Evolutionary conservation across 2,329 filamentous ascomycete genomes (phyloP).

Genomic region (Sarocladiaceae sp.): DNA sequence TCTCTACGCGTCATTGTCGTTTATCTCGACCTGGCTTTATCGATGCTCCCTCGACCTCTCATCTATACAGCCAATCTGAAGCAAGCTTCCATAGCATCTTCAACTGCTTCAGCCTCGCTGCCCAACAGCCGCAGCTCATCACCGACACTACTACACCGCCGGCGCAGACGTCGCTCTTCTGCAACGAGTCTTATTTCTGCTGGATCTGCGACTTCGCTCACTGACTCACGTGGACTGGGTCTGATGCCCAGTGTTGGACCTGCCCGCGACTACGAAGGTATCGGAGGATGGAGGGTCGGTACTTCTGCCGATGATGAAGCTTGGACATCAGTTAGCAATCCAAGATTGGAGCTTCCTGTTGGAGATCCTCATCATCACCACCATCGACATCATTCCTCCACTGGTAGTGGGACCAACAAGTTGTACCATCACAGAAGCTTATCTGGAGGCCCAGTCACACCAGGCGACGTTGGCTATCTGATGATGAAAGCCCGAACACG

Average conservation of each 20-base stretch:
- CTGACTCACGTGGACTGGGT: conserved; percentile 32
- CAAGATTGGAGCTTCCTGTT: conserved; percentile 15
- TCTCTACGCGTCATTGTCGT: conserved; percentile 56
- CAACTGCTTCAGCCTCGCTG: conserved; percentile 16
- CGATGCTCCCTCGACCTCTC: conserved; percentile 53
- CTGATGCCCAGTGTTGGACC: conserved; percentile 45
- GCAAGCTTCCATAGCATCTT: conserved; percentile 9
- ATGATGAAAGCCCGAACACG: conserved; percentile 38
- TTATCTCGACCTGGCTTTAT: conserved; percentile 59
- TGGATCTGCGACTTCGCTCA: conserved; percentile 28
- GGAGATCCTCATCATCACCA: not conserved
- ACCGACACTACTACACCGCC: conserved; percentile 21
- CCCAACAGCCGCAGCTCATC: conserved; percentile 12
- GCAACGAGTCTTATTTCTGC: conserved; percentile 25
- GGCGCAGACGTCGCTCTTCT: conserved; percentile 27
- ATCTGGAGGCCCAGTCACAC: conserved; percentile 33
- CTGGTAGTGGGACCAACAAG: conserved; percentile 32
- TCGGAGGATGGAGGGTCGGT: conserved; percentile 50
- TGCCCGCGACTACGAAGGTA: conserved; percentile 54
- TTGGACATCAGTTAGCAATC: conserved; percentile 48
- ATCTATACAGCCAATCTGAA: conserved; percentile 13
- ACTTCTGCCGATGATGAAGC: conserved; percentile 28
- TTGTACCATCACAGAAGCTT: conserved; percentile 36
- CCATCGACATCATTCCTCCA: not conserved
- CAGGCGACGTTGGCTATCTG: conserved; percentile 35